phyloP scores from a whole-genome alignment of 2,329 filamentous ascomycete species.

The Cladosporium sp. region DNA sequence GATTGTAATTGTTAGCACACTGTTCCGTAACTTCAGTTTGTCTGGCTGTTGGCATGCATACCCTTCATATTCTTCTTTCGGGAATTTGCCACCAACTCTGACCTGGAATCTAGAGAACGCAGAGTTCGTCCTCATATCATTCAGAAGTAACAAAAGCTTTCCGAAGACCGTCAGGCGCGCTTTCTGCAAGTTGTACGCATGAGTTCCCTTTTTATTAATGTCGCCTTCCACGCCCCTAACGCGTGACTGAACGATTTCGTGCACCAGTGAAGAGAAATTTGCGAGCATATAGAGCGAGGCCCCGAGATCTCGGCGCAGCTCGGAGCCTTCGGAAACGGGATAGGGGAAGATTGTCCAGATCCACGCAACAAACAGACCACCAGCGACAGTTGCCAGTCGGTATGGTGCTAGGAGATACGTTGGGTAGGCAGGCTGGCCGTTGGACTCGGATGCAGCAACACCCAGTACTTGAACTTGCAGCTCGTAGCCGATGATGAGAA shows the following conservation, averaged over 20 bases:
- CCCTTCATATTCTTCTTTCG: conserved; percentile 60
- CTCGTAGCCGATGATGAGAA: conserved; percentile 54
- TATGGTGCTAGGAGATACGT: conserved; percentile 71
- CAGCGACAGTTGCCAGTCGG: conserved; percentile 66
- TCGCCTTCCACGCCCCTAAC: conserved; percentile 61
- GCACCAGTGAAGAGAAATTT: conserved; percentile 70
- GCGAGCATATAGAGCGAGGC: conserved; percentile 70
- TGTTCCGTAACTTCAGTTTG: background rate
- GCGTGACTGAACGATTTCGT: conserved; percentile 64
- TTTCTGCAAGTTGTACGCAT: conserved; percentile 57
- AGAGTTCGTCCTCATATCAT: conserved; percentile 63
- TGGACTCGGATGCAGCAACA: conserved; percentile 52
- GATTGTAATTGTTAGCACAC: conserved; percentile 13
- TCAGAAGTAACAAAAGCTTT: conserved; percentile 66
- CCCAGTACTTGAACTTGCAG: conserved; percentile 69
- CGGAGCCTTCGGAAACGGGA: conserved; percentile 69
- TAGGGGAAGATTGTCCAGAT: conserved; percentile 77
- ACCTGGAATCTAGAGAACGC: conserved; percentile 69
- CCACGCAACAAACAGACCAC: conserved; percentile 68
- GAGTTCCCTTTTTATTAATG: conserved; percentile 47
- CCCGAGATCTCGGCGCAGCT: conserved; percentile 67
- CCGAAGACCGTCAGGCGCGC: conserved; percentile 62
- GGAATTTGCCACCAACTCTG: conserved; percentile 70
- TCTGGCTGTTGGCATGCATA: conserved; percentile 8
- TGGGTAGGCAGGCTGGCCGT: conserved; percentile 68